Evolutionary conservation across 164 flowering plant species (phyloP).

Genomic region (Nymphaea colorata): DNA sequence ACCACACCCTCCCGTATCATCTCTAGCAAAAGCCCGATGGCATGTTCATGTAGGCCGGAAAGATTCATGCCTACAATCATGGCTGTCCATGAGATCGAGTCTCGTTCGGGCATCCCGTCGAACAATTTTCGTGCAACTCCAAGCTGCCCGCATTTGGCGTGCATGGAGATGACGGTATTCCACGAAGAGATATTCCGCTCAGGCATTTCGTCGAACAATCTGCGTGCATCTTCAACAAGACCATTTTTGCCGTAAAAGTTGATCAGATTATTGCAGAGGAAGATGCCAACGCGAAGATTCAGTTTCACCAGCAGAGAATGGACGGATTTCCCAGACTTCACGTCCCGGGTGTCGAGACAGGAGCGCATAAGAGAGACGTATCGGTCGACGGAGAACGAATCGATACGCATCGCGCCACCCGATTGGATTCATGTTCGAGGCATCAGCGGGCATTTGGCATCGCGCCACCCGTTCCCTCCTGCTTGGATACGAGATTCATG

Average conservation of each 20-base stretch:
- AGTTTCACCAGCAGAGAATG: constrained; percentile 49
- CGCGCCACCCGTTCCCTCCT: too few species aligned
- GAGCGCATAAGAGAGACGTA: constrained; percentile 38
- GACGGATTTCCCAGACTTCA: constrained; percentile 28
- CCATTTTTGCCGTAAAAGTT: constrained; percentile 54
- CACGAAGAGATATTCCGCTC: constrained; percentile 16
- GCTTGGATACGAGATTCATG: too few species aligned
- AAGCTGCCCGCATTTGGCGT: constrained; percentile 44
- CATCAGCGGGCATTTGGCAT: too few species aligned
- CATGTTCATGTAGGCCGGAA: constrained; percentile 33
- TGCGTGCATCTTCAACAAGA: constrained; percentile 13
- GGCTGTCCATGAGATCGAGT: constrained; percentile 79
- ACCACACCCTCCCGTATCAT: constrained; percentile 33
- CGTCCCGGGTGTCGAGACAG: constrained; percentile 27
- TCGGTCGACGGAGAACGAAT: constrained; percentile 11
- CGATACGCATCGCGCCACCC: background rate
- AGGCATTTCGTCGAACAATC: constrained; percentile 23
- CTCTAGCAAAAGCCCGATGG: constrained; percentile 37
- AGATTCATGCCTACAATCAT: constrained; percentile 67
- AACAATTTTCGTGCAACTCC: constrained; percentile 30
- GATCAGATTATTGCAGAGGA: constrained; percentile 52
- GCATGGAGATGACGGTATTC: constrained; percentile 42
- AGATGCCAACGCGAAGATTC: constrained; percentile 44
- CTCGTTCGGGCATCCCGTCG: constrained; percentile 41
- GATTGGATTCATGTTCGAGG: too few species aligned